Evolutionary conservation across 176 grass and related monocot genomes (phyloP).

Genomic region (Eleusine coracana): DNA sequence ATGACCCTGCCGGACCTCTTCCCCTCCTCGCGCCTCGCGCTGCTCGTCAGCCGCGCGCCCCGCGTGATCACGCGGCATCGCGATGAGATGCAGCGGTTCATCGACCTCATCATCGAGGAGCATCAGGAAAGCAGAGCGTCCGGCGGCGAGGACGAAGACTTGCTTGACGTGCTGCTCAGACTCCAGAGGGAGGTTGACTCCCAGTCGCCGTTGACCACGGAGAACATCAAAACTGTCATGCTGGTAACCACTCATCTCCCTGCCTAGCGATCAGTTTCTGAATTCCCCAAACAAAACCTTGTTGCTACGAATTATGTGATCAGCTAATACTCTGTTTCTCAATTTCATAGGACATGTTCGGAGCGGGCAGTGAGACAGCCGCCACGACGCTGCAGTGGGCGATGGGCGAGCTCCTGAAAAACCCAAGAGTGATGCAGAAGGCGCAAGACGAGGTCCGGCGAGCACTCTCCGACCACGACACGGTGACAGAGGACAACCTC

Average conservation of each 20-base stretch:
- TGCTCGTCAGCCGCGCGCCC: conserved; percentile 32
- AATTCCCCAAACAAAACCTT: too few species aligned
- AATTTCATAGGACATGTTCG: conserved; percentile 48
- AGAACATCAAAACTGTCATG: conserved; percentile 58
- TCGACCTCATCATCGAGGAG: conserved; percentile 43
- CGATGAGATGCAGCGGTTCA: conserved; percentile 20
- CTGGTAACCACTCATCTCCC: conserved; percentile 19
- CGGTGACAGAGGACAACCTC: conserved; percentile 30
- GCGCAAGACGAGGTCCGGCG: conserved; percentile 41
- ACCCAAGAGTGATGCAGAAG: conserved; percentile 37
- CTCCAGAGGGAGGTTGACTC: conserved; percentile 42
- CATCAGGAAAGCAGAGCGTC: conserved; percentile 21
- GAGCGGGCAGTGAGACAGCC: conserved; percentile 47
- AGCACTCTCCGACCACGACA: background rate
- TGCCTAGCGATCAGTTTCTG: background rate
- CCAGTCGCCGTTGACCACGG: conserved; percentile 44
- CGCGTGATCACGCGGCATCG: conserved; percentile 9
- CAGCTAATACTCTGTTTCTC: background rate
- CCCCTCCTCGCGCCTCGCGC: conserved; percentile 51
- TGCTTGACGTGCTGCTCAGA: conserved; percentile 52
- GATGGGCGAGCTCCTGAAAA: conserved; percentile 48
- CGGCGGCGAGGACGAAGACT: conserved; percentile 35
- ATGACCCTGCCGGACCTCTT: conserved; percentile 61
- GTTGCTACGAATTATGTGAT: too few species aligned
- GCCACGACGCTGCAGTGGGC: conserved; percentile 47